Percentiles rank a stretch among this genome's conserved stretches.
phyloP scores from a whole-genome alignment of 73 alveolate species.

The Breviolum minutum region DNA sequence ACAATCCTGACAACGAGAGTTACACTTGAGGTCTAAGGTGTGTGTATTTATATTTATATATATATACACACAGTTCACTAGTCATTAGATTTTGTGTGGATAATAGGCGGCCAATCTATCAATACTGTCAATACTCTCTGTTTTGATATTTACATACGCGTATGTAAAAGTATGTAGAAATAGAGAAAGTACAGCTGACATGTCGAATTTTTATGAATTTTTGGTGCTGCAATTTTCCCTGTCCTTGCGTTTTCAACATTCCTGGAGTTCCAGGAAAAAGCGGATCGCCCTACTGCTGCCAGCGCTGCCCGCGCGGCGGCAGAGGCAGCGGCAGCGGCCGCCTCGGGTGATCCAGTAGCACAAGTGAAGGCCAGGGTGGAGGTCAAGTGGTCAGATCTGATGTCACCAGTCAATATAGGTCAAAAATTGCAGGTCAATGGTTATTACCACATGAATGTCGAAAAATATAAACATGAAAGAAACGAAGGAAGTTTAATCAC shows the following conservation, averaged over 20 bases:
- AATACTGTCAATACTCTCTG: no score
- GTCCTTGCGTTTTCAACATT: neutral
- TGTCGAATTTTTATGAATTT: neutral
- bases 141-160: neutral
- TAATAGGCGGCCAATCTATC: no score
- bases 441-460: neutral
- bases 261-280: neutral
- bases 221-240: neutral
- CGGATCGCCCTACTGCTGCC: neutral
- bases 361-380: slow-evolving; percentile 52
- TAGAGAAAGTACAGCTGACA: neutral
- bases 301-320: slow-evolving; percentile 59
- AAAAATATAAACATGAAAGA: no score
- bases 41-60: no score
- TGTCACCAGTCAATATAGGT: neutral
- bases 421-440: neutral
- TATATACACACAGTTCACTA: no score
- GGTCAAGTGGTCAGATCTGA: neutral
- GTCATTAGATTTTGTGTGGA: no score
- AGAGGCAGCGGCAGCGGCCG: slow-evolving; percentile 57
- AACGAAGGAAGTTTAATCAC: no score
- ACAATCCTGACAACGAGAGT: no score
- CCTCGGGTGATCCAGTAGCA: slow-evolving; percentile 74
- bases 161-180: neutral
- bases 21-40: no score